Evolutionary conservation across 2,329 filamentous ascomycete species (phyloP), one percentile per base, ranked within the genome.

Genomic region (Diaporthe sp.): DNA sequence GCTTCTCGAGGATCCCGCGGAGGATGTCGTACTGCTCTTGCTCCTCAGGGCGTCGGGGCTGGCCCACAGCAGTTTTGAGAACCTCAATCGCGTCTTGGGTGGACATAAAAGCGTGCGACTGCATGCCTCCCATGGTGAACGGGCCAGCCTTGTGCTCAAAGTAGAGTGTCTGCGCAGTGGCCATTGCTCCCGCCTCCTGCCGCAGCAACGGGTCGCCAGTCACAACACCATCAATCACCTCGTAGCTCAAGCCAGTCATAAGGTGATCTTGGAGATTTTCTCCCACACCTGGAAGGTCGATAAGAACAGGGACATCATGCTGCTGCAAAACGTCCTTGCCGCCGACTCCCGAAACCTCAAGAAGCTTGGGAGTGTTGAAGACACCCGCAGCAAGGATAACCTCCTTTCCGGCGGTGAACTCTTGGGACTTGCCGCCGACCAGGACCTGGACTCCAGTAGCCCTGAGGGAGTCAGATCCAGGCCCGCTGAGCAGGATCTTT

Each of bases 31-130:
- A 71, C 25, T 73, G 66, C 35, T 78, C 74, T 17, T 50, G 17
- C 1, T 61, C 77, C 73, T 19, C 42, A 10, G 44, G 58, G 3
- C 71, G 71, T n/a, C 25, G 39, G 22, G 55, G 25, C 22, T 50
- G 1, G 22, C 22, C 44, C 22, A 25, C 44, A 10, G 44, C 44
- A 12, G 8, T 50, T 4, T 50, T 50, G 44, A 50, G 44, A 5
- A 50, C 44, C 22, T 50, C 22, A n/a, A 50, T 12, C 22, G 65
- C 68, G 39, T 77, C 66, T 1, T 72, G 75, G 0, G 76, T 77
- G 6, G 74, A 47, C 78, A 79, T 79, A 61, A 75, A 80, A n/a
- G 79, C 78, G 30, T 78, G 73, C 0, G 79, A 79, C 65, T 78
- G 76, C 6, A 66, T 50, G 30, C 73, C 73, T 12, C 73, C 73